phyloP scores from a whole-genome alignment of 208 protist genomes.

The Leptomonas pyrrhocoris region DNA sequence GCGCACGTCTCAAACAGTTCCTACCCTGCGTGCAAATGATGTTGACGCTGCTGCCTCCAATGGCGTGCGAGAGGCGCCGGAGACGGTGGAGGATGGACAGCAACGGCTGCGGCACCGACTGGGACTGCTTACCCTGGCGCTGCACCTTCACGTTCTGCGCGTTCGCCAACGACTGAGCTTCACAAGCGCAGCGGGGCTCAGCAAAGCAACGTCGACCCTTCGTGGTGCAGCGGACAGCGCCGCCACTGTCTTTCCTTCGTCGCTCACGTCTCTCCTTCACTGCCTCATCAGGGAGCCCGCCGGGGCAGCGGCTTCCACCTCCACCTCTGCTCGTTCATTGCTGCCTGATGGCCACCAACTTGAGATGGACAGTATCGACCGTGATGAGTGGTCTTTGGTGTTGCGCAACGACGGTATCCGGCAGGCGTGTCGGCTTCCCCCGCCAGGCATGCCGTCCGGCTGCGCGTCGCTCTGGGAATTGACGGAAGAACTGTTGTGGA shows the following conservation, averaged over 20 bases:
- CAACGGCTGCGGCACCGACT: constrained; percentile 21
- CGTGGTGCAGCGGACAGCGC: neutral
- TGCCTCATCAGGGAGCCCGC: constrained; percentile 12
- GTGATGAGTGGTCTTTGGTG: constrained; percentile 27
- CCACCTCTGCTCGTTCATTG: neutral
- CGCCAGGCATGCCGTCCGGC: constrained; percentile 10
- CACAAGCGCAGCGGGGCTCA: too few relatives aligned
- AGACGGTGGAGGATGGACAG: constrained; percentile 21
- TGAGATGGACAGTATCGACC: neutral
- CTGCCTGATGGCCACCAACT: too few relatives aligned
- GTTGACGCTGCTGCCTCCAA: neutral
- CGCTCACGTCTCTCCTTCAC: constrained; percentile 18
- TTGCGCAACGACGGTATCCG: neutral
- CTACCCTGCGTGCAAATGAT: neutral
- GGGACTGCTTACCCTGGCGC: constrained; percentile 22
- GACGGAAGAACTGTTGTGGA: constrained; percentile 44
- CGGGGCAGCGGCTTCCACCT: neutral
- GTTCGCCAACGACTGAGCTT: neutral
- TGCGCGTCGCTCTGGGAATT: constrained; percentile 46
- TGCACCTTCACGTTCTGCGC: constrained; percentile 25
- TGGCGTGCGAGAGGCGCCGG: neutral
- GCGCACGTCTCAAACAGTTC: neutral
- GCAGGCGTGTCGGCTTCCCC: constrained; percentile 12
- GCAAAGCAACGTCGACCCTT: neutral
- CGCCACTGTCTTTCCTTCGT: constrained; percentile 13